A percentile compares a stretch with the other conserved stretches of the same genome.
Conservation (phyloP, 1,284 basidiomycete genomes). For the Ceratobasidium sp. region DNA sequence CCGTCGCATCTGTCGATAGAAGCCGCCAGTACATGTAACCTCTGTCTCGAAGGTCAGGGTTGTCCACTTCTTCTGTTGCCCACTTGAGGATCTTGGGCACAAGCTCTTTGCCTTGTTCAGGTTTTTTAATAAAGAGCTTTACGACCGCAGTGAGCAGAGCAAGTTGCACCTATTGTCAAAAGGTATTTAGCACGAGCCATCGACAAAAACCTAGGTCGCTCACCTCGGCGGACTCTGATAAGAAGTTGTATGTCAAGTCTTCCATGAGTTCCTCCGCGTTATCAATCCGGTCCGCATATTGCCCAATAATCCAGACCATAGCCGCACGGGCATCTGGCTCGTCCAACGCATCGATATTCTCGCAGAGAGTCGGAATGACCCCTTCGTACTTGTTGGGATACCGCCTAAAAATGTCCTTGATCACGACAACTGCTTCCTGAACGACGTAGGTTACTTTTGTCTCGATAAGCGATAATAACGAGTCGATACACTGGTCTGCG, state of each 20-base stretch:
- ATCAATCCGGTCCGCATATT: conserved; percentile 96
- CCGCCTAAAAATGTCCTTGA: conserved; percentile 97
- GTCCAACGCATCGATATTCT: conserved; percentile 91
- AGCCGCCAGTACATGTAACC: conserved; percentile 99
- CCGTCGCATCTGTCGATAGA: conserved; percentile 91
- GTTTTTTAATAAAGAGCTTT: conserved; percentile 97
- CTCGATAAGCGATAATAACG: conserved; percentile 88
- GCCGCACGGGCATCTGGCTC: conserved; percentile 97
- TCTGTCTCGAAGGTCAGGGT: conserved; percentile 95
- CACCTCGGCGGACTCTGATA: conserved; percentile 94
- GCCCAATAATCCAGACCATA: conserved; percentile 98
- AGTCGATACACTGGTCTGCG: conserved; percentile 90
- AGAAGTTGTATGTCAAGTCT: conserved; percentile 90
- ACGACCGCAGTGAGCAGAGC: conserved; percentile 95
- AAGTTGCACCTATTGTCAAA: conserved; percentile 84
- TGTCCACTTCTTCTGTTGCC: conserved; percentile 97
- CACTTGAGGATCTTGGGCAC: conserved; percentile 97
- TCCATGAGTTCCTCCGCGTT: conserved; percentile 96
- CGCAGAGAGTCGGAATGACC: conserved; percentile 92
- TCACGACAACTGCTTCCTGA: conserved; percentile 97
- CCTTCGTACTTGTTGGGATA: conserved; percentile 98
- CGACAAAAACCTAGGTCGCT: conserved; percentile 50
- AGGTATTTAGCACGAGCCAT: not conserved
- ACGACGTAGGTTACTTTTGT: conserved; percentile 97
- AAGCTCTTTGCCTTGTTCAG: conserved; percentile 88